Evolutionary conservation across 305 asterid species (phyloP).

Genomic region (Fraxinus floribunda): DNA sequence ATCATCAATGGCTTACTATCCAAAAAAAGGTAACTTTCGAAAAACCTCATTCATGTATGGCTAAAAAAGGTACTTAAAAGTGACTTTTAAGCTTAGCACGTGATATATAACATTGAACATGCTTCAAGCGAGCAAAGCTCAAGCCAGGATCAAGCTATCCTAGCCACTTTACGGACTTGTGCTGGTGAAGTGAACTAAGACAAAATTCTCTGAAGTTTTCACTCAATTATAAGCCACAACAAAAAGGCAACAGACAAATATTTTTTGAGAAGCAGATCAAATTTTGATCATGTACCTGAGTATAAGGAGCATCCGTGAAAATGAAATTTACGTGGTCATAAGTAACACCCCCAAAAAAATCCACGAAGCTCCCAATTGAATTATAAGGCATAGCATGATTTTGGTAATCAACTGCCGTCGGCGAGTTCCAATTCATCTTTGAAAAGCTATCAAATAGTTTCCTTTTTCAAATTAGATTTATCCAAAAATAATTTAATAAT

Average conservation of each 20-base stretch:
- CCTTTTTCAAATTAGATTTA: background rate
- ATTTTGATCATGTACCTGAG: constrained; percentile 50
- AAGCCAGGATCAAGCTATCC: background rate
- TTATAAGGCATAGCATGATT: constrained; percentile 71
- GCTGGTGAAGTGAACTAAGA: background rate
- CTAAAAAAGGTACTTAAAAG: background rate
- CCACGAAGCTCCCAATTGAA: constrained; percentile 83
- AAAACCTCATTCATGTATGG: background rate
- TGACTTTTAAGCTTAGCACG: background rate
- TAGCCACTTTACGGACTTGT: background rate
- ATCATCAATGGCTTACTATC: background rate
- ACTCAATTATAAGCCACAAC: constrained; percentile 10
- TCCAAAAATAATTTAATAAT: background rate
- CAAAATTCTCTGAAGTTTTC: constrained; percentile 1
- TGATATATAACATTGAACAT: background rate
- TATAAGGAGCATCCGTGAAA: constrained; percentile 61
- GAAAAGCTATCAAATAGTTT: background rate
- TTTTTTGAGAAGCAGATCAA: constrained; percentile 9
- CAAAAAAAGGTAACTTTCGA: background rate
- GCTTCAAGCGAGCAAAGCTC: background rate
- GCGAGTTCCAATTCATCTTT: constrained; percentile 78
- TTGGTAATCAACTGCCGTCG: constrained; percentile 60
- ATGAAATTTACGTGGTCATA: constrained; percentile 83
- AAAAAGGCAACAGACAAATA: background rate
- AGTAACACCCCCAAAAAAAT: constrained; percentile 83